Evolutionary conservation across 495 filamentous ascomycete genomes (phyloP).

Genomic region (Talaromyces nanjingensis): DNA sequence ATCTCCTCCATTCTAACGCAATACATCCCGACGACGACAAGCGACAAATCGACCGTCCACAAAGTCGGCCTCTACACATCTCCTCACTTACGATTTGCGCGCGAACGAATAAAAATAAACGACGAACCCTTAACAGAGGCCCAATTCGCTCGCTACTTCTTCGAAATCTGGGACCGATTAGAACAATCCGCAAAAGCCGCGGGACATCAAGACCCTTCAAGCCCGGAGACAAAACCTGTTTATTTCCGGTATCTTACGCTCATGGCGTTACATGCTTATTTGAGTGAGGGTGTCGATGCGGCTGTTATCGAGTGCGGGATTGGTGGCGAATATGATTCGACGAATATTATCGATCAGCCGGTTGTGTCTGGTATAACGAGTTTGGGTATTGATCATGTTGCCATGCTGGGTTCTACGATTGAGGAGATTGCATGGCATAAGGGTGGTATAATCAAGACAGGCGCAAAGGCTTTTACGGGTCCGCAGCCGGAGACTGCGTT

Average conservation of each 20-base stretch:
- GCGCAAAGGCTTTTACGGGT: constrained; percentile 63
- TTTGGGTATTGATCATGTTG: constrained; percentile 84
- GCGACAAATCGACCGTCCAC: constrained; percentile 26
- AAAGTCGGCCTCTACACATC: constrained; percentile 84
- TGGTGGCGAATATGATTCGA: constrained; percentile 88
- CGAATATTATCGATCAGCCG: constrained; percentile 77
- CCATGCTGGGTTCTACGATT: constrained; percentile 72
- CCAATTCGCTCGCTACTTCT: constrained; percentile 78
- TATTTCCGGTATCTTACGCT: constrained; percentile 90
- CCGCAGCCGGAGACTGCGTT: constrained; percentile 61
- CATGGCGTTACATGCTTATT: constrained; percentile 81
- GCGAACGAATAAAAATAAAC: constrained; percentile 83
- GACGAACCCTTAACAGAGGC: constrained; percentile 66
- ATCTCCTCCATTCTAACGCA: constrained; percentile 55
- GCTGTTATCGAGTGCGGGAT: constrained; percentile 91
- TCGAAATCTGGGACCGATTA: constrained; percentile 79
- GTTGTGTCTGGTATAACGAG: constrained; percentile 71
- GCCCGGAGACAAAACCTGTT: constrained; percentile 57
- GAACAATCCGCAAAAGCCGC: constrained; percentile 42
- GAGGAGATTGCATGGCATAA: constrained; percentile 98
- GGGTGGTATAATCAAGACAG: constrained; percentile 79
- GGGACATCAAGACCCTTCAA: constrained; percentile 36
- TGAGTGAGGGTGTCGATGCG: constrained; percentile 70
- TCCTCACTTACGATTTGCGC: constrained; percentile 79
- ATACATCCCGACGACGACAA: constrained; percentile 35